Evolutionary conservation across 164 flowering plant species (phyloP), one percentile per base, ranked within the genome.

Genomic region (Magnolia sinica): DNA sequence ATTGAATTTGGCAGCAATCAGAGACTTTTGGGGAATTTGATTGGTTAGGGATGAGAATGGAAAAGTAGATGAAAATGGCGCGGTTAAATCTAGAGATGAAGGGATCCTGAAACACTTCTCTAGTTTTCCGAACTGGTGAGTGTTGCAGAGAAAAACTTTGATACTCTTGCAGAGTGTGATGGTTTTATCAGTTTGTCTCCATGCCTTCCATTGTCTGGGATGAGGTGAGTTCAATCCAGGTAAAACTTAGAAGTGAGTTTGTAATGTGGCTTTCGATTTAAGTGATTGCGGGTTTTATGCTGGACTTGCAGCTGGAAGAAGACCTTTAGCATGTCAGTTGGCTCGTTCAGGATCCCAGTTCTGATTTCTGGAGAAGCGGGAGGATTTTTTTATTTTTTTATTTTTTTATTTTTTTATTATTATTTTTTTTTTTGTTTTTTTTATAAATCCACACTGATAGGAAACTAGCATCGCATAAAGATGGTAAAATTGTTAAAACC

Each of bases 201-300:
- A 88, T 92, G 98, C 70, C 96, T 55, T 82, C 83, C 64, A 73
- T 83, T 84, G 86, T 89, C 29, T 95, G 98, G 98, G 89, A 91
- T 51, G 85, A 87, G 80, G 98, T 95, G 84, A 88, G 96, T 86
- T 73, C 64, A 19, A 24, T 73, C 63, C 58, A 76, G 27, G 50
- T 59, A 20, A 66, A 31, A 13, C 64, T 1, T 29, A 14, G 45
- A 64, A 51, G 71, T 20, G 20, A 77, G 84, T 75, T 20, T 68
- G 55, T 14, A 29, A 20, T 10, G 2, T 19, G 29, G 31, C 24
- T 1, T 20, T 59, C 52, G 22, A 61, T 45, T 55, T 90, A 84
- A 82, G 65, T 77, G 74, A 64, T 58, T 64, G 70, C 6, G 23
- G 65, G 61, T 16, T 61, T 64, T 37, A n/a, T 66, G 29, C 37